Base-by-base conservation (phyloP, 2,329 filamentous ascomycete genomes). In the Microthyrium microscopicum region DNA sequence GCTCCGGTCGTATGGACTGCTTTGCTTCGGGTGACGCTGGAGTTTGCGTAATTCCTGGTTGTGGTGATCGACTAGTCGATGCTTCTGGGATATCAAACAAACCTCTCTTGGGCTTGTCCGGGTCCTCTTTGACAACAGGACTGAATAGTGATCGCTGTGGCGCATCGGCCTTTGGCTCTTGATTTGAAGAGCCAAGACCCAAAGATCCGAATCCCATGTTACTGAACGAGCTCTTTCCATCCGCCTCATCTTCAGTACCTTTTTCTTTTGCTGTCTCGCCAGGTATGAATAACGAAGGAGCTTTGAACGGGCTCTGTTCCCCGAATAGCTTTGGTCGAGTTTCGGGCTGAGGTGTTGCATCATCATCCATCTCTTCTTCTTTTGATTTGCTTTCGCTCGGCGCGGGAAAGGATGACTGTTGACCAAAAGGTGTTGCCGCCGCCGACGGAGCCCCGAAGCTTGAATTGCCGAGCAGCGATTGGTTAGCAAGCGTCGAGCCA, bases 251-350 rank as follows among this genome's bases (percentile, higher is more conserved):
- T 4, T 27, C 25, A 5, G n/a, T 16, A 16, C 18, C 35, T 9
- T 76, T 70, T 17, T 77, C 66, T 37, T 70, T 72, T 1, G 68
- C 61, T 28, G 64, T 62, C 5, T 68, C 64, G 41, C 80, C 75
- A 6, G 64, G 62, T 45, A 73, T 71, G 55, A 82, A 83, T 2
- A 69, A 73, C 20, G 70, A 74, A 25, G 67, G 66, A 12, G 82
- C 58, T 43, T 77, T 76, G 55, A 82, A 82, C 1, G 68, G 64
- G 12, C 44, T 45, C 9, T 9, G 15, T 26, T n/a, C 44, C 26
- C 50, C 50, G 22, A 52, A 54, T 5, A 56, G 38, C 15, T 44
- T 54, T 21, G 53, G 50, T 33, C 51, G 52, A 21, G 46, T 46
- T 32, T 52, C 51, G n/a, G 53, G 48, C 24, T 51, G 42, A n/a